Conservation (phyloP, 2,329 filamentous ascomycete genomes). For the Xylogone sp. region DNA sequence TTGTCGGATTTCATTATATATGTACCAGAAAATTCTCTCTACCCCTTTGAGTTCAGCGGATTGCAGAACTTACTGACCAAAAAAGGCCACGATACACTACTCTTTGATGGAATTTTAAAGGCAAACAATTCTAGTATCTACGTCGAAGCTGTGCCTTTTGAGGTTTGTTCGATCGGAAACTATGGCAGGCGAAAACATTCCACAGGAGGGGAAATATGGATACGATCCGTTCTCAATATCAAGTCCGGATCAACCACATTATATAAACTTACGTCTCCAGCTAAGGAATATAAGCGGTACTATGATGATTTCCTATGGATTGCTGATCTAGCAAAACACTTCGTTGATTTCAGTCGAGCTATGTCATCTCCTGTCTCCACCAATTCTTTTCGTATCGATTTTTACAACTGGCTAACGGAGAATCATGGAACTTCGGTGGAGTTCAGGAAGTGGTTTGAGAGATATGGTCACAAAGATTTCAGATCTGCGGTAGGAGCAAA, state of each 20-base stretch:
- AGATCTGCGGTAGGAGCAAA: constrained; percentile 57
- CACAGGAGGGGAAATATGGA: constrained; percentile 55
- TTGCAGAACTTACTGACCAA: constrained; percentile 48
- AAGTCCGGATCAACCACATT: constrained; percentile 43
- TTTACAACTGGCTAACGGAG: constrained; percentile 51
- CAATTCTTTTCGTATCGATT: constrained; percentile 52
- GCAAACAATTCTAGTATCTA: constrained; percentile 38
- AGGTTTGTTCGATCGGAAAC: constrained; percentile 59
- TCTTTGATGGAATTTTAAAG: constrained; percentile 58
- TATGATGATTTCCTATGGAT: constrained; percentile 66
- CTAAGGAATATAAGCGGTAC: constrained; percentile 58
- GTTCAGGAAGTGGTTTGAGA: constrained; percentile 52
- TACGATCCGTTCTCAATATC: constrained; percentile 50
- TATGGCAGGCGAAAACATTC: constrained; percentile 51
- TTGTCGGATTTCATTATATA: constrained; percentile 59
- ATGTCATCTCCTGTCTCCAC: constrained; percentile 40
- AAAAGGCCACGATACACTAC: constrained; percentile 35
- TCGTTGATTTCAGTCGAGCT: constrained; percentile 54
- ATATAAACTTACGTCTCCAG: constrained; percentile 57
- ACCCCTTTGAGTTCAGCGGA: constrained; percentile 48
- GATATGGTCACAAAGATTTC: constrained; percentile 57
- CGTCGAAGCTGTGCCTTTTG: constrained; percentile 54
- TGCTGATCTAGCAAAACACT: constrained; percentile 65
- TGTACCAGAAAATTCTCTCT: constrained; percentile 24
- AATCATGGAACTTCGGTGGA: constrained; percentile 37